A percentile compares a stretch with the other conserved stretches of the same genome.
phyloP scores from a whole-genome alignment of 441 rosid genomes.

The Erysimum cheiri region DNA sequence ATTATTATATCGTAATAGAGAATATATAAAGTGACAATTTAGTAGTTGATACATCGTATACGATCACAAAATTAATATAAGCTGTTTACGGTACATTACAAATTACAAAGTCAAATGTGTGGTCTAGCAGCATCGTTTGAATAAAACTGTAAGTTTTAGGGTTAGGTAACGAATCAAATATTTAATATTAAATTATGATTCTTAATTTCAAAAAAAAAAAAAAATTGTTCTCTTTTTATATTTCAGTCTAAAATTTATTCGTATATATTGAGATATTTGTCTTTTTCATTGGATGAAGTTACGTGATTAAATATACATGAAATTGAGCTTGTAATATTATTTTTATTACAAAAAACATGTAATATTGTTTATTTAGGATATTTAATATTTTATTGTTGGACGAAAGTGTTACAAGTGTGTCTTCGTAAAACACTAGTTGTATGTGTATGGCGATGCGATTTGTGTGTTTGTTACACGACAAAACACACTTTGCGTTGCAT shows the following conservation, averaged over 20 bases:
- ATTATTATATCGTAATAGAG: neutral
- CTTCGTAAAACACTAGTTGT: neutral
- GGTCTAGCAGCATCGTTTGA: constrained; percentile 4
- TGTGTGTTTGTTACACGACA: constrained; percentile 12
- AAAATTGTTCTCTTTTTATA: too few species aligned
- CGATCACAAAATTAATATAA: neutral
- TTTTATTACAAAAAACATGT: too few species aligned
- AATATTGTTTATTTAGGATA: neutral
- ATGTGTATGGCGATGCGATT: too few species aligned
- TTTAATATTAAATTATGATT: neutral
- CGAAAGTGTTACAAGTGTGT: neutral
- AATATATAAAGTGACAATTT: constrained; percentile 22
- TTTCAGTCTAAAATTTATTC: neutral
- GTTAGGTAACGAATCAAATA: neutral
- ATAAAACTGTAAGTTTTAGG: neutral
- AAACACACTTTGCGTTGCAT: constrained; percentile 31
- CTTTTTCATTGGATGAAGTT: too few species aligned
- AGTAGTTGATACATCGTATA: constrained; percentile 8
- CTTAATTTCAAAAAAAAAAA: too few species aligned
- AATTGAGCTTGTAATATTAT: neutral
- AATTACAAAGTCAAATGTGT: constrained; percentile 23
- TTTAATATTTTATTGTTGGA: neutral
- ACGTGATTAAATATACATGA: neutral
- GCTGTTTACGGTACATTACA: neutral
- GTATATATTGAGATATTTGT: neutral